Base-by-base conservation (phyloP, 352 stramenopile species). In the Phytophthora agathidicida region DNA sequence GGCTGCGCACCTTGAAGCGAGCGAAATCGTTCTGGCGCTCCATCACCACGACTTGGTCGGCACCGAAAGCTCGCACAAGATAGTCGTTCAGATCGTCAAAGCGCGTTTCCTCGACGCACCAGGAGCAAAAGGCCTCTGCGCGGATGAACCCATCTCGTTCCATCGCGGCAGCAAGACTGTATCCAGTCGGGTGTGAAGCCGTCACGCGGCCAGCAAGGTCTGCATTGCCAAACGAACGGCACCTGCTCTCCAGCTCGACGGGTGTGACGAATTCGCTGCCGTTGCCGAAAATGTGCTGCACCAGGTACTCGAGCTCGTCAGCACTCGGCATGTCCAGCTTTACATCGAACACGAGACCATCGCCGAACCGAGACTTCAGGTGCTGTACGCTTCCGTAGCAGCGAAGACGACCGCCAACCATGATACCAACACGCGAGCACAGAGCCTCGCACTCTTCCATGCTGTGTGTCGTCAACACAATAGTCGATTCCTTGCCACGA, bases 331-430 rank as follows among this genome's bases (percentile, higher is more conserved):
- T 51, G 11, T 65, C 51, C 2, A 86, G 55, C 43, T 81, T 83
- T 9, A 81, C 46, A 31, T 97, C 86, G 33, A 98, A 61, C 60
- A 97, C 77, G 42, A 96, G 96, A 3, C 93, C 96, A 31, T 96
- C 71, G 24, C 95, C 96, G 58, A 98, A 98, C 16, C 91, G 91
- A 61, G 71, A 89, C 75, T 98, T 99, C 54, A 99, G 71, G 67
- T 98, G 91, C 75, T 98, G 80, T 9, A 86, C 62, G 36, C 57
- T 94, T 13, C 89, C 88, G 3, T 92, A 58, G 36, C 81, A 89
- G 5, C 71, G 75, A 19, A 88, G 53, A 9, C 75, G 73, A 32
- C 78, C 78, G 6, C 74, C 79, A 1, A 89, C 80, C 75, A 98
- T 96, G 60, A 98, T 98, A 24, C 82, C 93, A 22, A 98, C 91